Evolutionary conservation across 108 stramenopile genomes (phyloP), one percentile per base, ranked within the genome.

Genomic region (Aureococcus anophagefferens): DNA sequence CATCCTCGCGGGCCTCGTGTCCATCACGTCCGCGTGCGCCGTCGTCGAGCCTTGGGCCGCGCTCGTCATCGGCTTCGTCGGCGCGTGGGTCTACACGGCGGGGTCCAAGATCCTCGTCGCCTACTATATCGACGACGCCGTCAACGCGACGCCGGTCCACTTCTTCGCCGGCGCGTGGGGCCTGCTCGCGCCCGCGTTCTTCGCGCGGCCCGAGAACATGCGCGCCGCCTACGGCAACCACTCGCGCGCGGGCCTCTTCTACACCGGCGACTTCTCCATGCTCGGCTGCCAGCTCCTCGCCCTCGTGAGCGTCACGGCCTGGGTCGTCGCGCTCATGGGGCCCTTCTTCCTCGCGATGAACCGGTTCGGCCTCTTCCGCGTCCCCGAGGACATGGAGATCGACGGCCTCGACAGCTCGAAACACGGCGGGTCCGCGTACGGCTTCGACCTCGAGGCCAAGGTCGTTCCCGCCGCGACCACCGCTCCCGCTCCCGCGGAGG

Each of bases 101-200:
- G 80, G 78, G 21, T 79, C 79, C 68, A 66, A 62, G 32, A 83
- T 90, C 9, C 79, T 96, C 15, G 72, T 89, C 62, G 78, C 73
- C 73, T 67, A 92, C 33, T 82, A 85, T 59, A 81, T 96, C 69
- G 93, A 96, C 75, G 93, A 96, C 76, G 89, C 93, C 33, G 92
- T 96, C 25, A 90, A 93, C 72, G 93, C 93, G 59, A 86, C 93
- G 36, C 91, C 93, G 28, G 94, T 95, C 17, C 94, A 96, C 76
- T 81, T 92, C 72, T 80, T 87, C 33, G 83, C 82, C 72, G 96
- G 93, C 0, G 77, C 87, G 11, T 95, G 93, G 93, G 94, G 94
- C 33, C 35, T 83, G 68, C 72, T 96, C 44, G 87, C 89, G 14
- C 81, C 89, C 30, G 92, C 89, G 9, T 68, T 96, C 32, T 91